Evolutionary conservation across 164 flowering plant genomes (phyloP), one percentile per base, ranked within the genome.

Genomic region (Amborella trichopoda): DNA sequence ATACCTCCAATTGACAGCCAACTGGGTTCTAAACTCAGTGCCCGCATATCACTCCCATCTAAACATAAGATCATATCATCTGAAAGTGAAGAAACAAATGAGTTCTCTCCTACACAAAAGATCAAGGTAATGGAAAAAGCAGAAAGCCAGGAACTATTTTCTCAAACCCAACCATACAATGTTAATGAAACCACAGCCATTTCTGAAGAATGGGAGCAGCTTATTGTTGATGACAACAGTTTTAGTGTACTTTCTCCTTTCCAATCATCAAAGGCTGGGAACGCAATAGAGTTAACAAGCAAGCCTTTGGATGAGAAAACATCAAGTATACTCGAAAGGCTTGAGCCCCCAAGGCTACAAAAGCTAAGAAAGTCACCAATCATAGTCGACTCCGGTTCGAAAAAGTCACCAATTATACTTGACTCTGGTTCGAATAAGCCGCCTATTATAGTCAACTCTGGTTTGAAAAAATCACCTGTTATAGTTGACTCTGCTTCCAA

Each of bases 321-420:
- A 23, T 76, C 81, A 33, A 75, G 78, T 58, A 89, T 89, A 65
- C 57, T 89, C 55, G 97, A 89, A 68, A 78, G 97, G 49, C 67
- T 89, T 37, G 97, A 82, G 58, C 59, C 53, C 20, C 95, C 93
- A 5, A 82, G 58, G 53, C 69, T 66, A 70, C 58, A 65, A 44
- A 82, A 73, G 58, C 24, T 40, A 8, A 17, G 17, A 27, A 74
- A 68, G 58, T 47, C 38, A 42, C 40, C 53, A 37, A 18, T 49
- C 64, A 77, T 10, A 76, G 82, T 9, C 42, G 44, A 25, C n/a
- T 33, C 38, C 18, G 24, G 23, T 52, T 57, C 61, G 54, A 32
- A 33, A 3, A 33, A 4, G 19, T 22, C 30, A 14, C 56, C 16
- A 68, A 67, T 52, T n/a, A 77, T 10, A 76, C 82, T 9, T 43